Evolutionary conservation across 768 basidiomycete species (phyloP).

Genomic region (Daedalea quercina): DNA sequence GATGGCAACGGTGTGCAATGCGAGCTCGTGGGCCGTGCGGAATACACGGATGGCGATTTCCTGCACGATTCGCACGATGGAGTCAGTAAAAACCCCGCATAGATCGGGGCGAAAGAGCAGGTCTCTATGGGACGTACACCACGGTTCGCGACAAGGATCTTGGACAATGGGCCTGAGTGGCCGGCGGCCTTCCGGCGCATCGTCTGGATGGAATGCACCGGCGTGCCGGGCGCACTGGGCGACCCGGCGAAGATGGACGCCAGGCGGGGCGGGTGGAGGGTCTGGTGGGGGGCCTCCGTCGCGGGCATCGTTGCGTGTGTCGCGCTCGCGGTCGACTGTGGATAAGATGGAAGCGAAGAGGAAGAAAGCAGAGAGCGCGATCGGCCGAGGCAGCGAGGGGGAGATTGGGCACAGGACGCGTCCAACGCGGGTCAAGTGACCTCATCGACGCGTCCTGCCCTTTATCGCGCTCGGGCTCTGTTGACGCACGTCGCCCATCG

Average conservation of each 20-base stretch:
- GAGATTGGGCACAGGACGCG: neutral
- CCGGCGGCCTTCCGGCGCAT: slow-evolving; percentile 89
- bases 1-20: slow-evolving; percentile 99
- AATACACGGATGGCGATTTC: slow-evolving; percentile 99
- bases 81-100: neutral
- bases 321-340: neutral
- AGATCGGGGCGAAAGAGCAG: slow-evolving; percentile 4
- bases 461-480: neutral
- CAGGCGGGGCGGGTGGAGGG: slow-evolving; percentile 66
- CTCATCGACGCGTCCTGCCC: neutral
- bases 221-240: slow-evolving; percentile 76
- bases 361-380: neutral
- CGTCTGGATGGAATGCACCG: slow-evolving; percentile 85
- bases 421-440: slow-evolving; percentile 3
- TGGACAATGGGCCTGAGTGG: slow-evolving; percentile 84
- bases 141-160: slow-evolving; percentile 89
- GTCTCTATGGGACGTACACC: slow-evolving; percentile 73
- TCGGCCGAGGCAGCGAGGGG: neutral
- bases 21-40: slow-evolving; percentile 95
- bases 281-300: slow-evolving; percentile 5
- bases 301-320: neutral
- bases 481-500: neutral
- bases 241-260: slow-evolving; percentile 65
- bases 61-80: slow-evolving; percentile 30
- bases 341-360: neutral